Base-by-base conservation (phyloP, 2,329 filamentous ascomycete species). In the Botrytis medusae region DNA sequence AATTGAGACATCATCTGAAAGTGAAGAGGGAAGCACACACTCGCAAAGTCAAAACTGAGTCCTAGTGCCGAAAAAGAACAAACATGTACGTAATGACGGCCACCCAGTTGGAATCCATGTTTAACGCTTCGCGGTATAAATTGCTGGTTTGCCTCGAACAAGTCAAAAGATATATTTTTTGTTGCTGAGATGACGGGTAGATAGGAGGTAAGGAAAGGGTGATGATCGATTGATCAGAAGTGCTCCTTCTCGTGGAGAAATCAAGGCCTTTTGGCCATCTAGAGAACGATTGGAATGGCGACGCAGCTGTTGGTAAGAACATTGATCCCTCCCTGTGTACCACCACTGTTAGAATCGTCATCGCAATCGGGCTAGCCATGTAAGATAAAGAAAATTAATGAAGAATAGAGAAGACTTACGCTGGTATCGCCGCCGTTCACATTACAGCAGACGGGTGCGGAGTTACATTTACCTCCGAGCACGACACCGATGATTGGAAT, bases 351-450 rank as follows among this genome's bases (percentile, higher is more conserved):
- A 64, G 40, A 63, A 65, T 63, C 18, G 20, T 65, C 69, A 54
- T 65, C 69, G 34, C 69, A 71, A 54, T 63, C 60, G 42, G 42
- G 44, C 69, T 64, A 34, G 18, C 57, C 69, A 71, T 64, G 69
- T 71, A 64, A 71, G 60, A 71, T 22, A 42, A 64, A 34, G 44
- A 10, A 40, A 65, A 6, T 1, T 16, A 51, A 34, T 25, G 37
- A 32, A 10, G 20, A 20, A 44, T 22, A 42, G 12, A 22, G 4
- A 34, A 32, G 14, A 71, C 69, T 64, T 64, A 71, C 69, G 37
- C 14, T 42, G 16, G 34, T 37, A 2, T 10, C 4, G 20, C 48
- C 34, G n/a, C 18, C n/a, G 10, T 37, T 29, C 7, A 16, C 0
- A 20, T 32, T 57, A 44, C 65, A 69, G 65, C 65, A 69, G 25